Conservation (phyloP, 371 early-diverging fungal genomes). For the Mucor circinelloides region DNA sequence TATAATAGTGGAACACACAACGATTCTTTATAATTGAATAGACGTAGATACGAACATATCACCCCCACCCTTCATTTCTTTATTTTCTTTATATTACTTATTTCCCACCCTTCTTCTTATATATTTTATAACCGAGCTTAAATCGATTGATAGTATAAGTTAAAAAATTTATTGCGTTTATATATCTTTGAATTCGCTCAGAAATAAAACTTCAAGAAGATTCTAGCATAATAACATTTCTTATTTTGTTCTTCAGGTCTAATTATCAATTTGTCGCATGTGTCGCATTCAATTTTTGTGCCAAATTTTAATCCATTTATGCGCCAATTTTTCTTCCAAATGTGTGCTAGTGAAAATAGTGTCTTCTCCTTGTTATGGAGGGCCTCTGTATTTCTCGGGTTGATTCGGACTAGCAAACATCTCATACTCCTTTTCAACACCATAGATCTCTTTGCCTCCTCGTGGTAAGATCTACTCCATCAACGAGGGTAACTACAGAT, state of each 20-base stretch:
- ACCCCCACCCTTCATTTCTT: not conserved
- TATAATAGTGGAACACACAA: too few species aligned
- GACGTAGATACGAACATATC: too few species aligned
- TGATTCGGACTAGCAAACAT: not conserved
- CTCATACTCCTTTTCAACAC: not conserved
- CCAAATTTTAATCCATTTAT: slow-evolving; percentile 5
- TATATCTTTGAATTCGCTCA: not conserved
- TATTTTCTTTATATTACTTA: not conserved
- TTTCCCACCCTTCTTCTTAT: not conserved
- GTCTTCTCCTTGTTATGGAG: too few species aligned
- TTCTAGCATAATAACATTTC: not conserved
- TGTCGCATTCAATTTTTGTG: slow-evolving; percentile 5
- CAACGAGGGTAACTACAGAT: slow-evolving; percentile 96
- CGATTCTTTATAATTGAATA: too few species aligned
- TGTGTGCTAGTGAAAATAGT: not conserved
- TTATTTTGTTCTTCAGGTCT: not conserved
- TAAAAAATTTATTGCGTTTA: not conserved
- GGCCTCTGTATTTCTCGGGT: not conserved
- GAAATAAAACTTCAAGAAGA: not conserved
- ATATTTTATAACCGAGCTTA: not conserved
- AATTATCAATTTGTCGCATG: not conserved
- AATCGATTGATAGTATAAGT: not conserved
- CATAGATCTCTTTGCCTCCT: slow-evolving; percentile 73
- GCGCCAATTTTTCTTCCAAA: not conserved
- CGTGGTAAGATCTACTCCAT: slow-evolving; percentile 97